A percentile compares a stretch with the other conserved stretches of the same genome.
phyloP scores from a whole-genome alignment of 2,329 filamentous ascomycete genomes.

The Colletotrichum sp. region DNA sequence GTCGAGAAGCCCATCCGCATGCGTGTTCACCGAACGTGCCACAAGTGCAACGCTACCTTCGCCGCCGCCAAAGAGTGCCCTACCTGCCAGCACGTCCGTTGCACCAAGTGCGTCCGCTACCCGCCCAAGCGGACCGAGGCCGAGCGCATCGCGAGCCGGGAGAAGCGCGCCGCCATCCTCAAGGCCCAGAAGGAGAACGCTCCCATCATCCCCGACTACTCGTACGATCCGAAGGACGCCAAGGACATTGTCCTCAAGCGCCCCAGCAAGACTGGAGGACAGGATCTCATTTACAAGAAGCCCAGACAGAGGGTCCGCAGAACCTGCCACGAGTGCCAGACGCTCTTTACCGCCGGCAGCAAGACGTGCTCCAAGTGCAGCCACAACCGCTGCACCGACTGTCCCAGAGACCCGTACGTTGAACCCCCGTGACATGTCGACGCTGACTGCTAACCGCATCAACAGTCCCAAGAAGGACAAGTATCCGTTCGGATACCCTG shows the following conservation, averaged over 20 bases:
- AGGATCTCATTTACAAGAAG: constrained; percentile 75
- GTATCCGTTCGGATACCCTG: constrained; percentile 73
- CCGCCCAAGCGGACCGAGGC: constrained; percentile 69
- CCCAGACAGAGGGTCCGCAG: constrained; percentile 76
- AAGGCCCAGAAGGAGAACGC: constrained; percentile 64
- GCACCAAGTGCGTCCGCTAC: constrained; percentile 79
- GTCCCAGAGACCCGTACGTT: constrained; percentile 80
- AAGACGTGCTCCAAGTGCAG: constrained; percentile 73
- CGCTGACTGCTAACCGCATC: not conserved
- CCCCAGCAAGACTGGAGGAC: constrained; percentile 69
- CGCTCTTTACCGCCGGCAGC: constrained; percentile 60
- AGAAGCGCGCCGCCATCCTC: constrained; percentile 52
- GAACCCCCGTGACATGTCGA: not conserved
- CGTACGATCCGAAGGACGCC: constrained; percentile 43
- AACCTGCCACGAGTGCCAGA: constrained; percentile 76
- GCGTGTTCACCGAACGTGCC: constrained; percentile 80
- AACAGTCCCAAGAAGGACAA: constrained; percentile 69
- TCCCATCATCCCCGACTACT: constrained; percentile 57
- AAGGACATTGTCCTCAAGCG: constrained; percentile 63
- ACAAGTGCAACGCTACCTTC: constrained; percentile 79
- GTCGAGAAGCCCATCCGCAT: constrained; percentile 80
- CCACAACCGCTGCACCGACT: constrained; percentile 80
- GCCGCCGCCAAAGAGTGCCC: constrained; percentile 75
- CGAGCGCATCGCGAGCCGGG: constrained; percentile 57
- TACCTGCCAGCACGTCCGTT: constrained; percentile 80